phyloP scores from a whole-genome alignment of 306 rosid species.

The Astragalus membranaceus region DNA sequence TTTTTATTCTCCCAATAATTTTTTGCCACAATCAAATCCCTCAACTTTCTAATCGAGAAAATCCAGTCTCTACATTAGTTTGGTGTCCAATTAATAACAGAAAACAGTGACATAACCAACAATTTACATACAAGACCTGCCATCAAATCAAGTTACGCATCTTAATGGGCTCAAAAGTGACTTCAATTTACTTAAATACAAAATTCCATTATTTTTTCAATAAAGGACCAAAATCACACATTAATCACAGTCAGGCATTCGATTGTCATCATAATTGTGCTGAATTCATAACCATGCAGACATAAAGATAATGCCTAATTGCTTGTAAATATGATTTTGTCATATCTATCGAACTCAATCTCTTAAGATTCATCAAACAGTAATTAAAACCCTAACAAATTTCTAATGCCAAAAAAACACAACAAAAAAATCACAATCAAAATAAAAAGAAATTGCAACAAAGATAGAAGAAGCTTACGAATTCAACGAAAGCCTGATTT shows the following conservation, averaged over 20 bases:
- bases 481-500: conserved; percentile 85
- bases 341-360: not conserved
- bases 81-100: not conserved
- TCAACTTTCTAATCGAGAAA: not conserved
- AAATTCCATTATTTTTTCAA: not conserved
- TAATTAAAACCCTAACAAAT: conserved; percentile 4
- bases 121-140: not conserved
- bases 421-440: not conserved
- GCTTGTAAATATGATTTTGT: not conserved
- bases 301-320: not conserved
- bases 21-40: not conserved
- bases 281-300: not conserved
- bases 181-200: not conserved
- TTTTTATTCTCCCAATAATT: too few species aligned
- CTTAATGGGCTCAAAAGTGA: not conserved
- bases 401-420: not conserved
- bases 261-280: not conserved
- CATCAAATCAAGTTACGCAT: not conserved
- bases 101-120: not conserved
- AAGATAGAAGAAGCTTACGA: conserved; percentile 29
- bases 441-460: not conserved
- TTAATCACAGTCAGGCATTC: not conserved
- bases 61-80: not conserved
- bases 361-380: not conserved
- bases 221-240: not conserved